A percentile compares a stretch with the other conserved stretches of the same genome.
Evolutionary conservation across 495 filamentous ascomycete species (phyloP).

Genomic region (Penicillium verhagenii): DNA sequence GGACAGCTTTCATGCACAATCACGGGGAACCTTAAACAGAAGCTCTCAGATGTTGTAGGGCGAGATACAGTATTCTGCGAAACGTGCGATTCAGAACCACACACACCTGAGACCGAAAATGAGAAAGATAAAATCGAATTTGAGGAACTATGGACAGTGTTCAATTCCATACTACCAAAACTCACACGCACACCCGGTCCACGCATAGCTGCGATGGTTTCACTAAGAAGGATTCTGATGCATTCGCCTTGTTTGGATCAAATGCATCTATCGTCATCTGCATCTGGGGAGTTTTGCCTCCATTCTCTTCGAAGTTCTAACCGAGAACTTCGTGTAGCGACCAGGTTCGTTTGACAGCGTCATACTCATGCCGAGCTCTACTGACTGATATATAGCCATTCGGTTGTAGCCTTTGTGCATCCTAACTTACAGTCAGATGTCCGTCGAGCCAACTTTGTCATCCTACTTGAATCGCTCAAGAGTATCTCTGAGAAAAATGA

Average conservation of each 20-base stretch:
- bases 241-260: conserved; percentile 58
- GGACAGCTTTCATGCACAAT: conserved; percentile 46
- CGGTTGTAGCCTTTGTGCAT: conserved; percentile 63
- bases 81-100: conserved; percentile 31
- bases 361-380: conserved; percentile 2
- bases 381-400: conserved; percentile 52
- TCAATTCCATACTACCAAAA: conserved; percentile 55
- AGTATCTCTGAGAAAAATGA: conserved; percentile 64
- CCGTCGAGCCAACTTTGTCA: conserved; percentile 62
- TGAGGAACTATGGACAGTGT: conserved; percentile 49
- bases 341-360: conserved; percentile 49
- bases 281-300: conserved; percentile 75
- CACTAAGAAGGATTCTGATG: conserved; percentile 62
- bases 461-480: conserved; percentile 66
- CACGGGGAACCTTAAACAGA: conserved; percentile 22
- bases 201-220: conserved; percentile 71
- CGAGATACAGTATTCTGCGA: conserved; percentile 35
- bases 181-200: conserved; percentile 60
- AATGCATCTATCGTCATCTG: conserved; percentile 63
- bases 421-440: conserved; percentile 43
- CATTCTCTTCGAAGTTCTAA: conserved; percentile 76
- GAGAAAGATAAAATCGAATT: conserved; percentile 30
- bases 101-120: conserved; percentile 3
- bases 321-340: conserved; percentile 81
- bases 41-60: conserved; percentile 13